A percentile compares a stretch with the other conserved stretches of the same genome.
Conservation (phyloP, 2,329 filamentous ascomycete species). For the Stemphylium beticola region DNA sequence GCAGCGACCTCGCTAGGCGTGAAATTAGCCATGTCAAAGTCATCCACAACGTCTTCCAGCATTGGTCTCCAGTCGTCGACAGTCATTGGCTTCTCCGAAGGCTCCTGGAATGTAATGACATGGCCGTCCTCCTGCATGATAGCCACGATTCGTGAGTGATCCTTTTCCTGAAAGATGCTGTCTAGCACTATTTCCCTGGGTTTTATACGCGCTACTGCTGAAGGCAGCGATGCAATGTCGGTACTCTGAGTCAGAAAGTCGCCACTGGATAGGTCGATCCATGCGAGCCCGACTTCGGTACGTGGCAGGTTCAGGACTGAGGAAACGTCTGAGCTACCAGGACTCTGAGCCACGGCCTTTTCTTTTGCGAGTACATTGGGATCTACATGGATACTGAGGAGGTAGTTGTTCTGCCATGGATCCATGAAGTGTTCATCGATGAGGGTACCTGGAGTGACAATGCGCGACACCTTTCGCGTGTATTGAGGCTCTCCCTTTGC, state of each 20-base stretch:
- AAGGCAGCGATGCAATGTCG: conserved; percentile 73
- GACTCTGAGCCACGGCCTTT: conserved; percentile 32
- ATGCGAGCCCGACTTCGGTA: conserved; percentile 75
- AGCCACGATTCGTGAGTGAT: conserved; percentile 66
- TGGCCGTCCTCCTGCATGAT: conserved; percentile 78
- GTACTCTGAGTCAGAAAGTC: conserved; percentile 87
- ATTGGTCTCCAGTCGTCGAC: conserved; percentile 74
- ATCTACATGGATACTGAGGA: conserved; percentile 76
- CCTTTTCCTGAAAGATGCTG: conserved; percentile 58
- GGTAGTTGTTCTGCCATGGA: conserved; percentile 89
- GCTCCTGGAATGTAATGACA: conserved; percentile 73
- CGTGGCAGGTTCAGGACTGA: conserved; percentile 49
- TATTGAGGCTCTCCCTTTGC: conserved; percentile 82
- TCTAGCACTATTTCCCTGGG: conserved; percentile 86
- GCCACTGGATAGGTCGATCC: conserved; percentile 94
- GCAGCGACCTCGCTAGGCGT: conserved; percentile 73
- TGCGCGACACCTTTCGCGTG: conserved; percentile 81
- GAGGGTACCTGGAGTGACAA: conserved; percentile 92
- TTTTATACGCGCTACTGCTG: conserved; percentile 79
- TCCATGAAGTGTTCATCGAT: conserved; percentile 99
- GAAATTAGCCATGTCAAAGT: conserved; percentile 63
- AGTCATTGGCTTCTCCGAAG: conserved; percentile 51
- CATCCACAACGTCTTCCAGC: conserved; percentile 74
- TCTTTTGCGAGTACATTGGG: conserved; percentile 33
- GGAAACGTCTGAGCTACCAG: conserved; percentile 36